Evolutionary conservation across 2,329 filamentous ascomycete genomes (phyloP), one percentile per base, ranked within the genome.

Genomic region (Fusarium pseudograminearum): DNA sequence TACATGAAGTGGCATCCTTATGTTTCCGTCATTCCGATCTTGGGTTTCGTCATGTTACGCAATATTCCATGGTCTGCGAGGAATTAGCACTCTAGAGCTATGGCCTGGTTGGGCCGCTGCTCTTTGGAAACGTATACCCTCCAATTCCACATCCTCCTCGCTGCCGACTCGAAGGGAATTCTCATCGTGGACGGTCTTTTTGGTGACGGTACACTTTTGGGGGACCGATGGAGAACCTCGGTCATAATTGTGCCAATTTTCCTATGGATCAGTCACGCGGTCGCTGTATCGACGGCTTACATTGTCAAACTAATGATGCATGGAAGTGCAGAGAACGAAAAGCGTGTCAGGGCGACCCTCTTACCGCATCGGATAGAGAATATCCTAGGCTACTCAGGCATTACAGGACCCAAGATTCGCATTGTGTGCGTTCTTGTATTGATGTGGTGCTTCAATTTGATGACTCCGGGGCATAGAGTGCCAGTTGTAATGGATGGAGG

Each of bases 111-210:
- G 2, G 88, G 89, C 3, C 79, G 80, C 4, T 84, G 83, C 60
- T 86, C 86, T 0, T 81, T 89, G 3, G 89, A 90, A 76, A 84
- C 86, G 1, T 89, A 86, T 69, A 80, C 88, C 10, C 78, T 91
- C 42, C 86, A 89, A 66, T 85, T 85, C 72, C 89, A 91, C 74
- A 81, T 89, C 51, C 88, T 86, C 83, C 82, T 90, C 10, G 86
- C 86, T 3, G 86, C 83, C 4, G 86, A 90, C 69, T 84, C 84
- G 5, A 84, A 83, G 31, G 86, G 84, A 0, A 69, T 86, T 7
- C 80, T 90, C 8, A 61, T 74, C 4, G 44, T 76, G 14, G 73
- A 70, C 16, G 34, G 57, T 20, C 71, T 76, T 18, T 58, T 66
- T 2, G 66, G 65, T 5, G 70, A 74, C 14, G 69, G 69, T 28